These are phyloP conservation scores for Acephala macrosclerotiorum DNA, from an alignment of 2,329 filamentous ascomycete species.

Conservation along the genomic window DNA sequence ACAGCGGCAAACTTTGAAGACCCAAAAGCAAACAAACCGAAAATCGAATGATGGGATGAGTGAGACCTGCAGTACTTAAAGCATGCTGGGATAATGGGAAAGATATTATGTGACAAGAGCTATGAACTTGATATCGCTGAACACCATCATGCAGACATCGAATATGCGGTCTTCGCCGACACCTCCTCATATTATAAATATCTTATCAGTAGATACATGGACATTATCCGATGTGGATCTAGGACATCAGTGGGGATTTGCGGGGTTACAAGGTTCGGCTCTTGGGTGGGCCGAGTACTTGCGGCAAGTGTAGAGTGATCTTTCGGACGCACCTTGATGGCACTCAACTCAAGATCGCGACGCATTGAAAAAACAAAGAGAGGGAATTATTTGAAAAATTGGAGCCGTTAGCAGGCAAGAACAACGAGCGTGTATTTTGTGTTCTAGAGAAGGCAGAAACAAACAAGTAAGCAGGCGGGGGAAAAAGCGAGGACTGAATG, in stretches of 20 bases:
- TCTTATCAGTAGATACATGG: neutral
- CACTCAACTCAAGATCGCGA: neutral
- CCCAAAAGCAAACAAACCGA: neutral
- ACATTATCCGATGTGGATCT: neutral
- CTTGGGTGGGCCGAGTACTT: neutral
- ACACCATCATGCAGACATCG: neutral
- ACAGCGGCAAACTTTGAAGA: neutral
- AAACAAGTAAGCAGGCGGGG: too few species aligned
- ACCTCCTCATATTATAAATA: neutral
- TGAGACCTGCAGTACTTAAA: neutral
- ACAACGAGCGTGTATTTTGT: neutral
- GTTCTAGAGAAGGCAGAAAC: too few species aligned
- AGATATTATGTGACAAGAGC: neutral
- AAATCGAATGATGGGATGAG: neutral
- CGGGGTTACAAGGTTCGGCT: neutral
- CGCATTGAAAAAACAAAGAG: neutral
- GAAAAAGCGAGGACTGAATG: too few species aligned
- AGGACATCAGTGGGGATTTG: neutral
- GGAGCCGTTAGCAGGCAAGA: too few species aligned
- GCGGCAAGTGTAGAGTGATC: neutral
- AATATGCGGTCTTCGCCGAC: neutral
- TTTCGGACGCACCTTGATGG: neutral
- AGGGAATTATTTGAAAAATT: neutral
- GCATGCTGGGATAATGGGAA: neutral
- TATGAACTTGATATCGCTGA: neutral